A percentile compares a stretch with the other conserved stretches of the same genome.
phyloP scores from a whole-genome alignment of 148 eudicot genomes.

The Fagopyrum tataricum region DNA sequence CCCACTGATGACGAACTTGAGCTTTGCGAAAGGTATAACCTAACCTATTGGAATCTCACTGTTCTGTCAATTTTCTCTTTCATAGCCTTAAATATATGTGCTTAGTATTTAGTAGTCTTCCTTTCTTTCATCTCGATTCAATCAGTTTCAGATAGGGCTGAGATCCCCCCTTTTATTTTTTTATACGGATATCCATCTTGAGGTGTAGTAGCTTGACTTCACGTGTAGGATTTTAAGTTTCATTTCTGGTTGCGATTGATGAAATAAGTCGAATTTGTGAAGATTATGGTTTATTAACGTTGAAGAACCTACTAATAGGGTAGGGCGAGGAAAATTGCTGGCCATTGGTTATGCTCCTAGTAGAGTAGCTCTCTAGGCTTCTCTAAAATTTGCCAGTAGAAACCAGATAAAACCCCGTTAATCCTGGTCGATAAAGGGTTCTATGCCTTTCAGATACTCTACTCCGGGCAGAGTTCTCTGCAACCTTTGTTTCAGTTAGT shows the following conservation, averaged over 20 bases:
- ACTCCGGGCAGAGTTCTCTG: not conserved
- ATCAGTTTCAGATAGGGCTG: not conserved
- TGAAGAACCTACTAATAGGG: too few relatives aligned
- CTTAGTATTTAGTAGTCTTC: not conserved
- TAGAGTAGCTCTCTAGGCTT: not conserved
- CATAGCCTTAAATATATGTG: not conserved
- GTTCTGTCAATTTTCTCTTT: not conserved
- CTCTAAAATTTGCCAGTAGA: not conserved
- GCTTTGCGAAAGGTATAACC: constrained; percentile 31
- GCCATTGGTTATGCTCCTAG: not conserved
- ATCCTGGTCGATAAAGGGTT: not conserved
- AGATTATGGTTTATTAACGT: not conserved
- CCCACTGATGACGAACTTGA: constrained; percentile 29
- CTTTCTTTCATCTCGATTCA: not conserved
- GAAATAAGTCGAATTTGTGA: not conserved
- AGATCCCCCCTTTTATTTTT: not conserved
- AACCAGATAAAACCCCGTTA: not conserved
- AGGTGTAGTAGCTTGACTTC: not conserved
- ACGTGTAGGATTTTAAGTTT: not conserved
- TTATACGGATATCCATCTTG: not conserved
- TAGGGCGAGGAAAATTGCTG: not conserved
- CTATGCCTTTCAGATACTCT: not conserved
- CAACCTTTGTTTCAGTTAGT: not conserved
- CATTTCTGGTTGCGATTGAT: not conserved
- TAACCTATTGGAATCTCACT: not conserved